A percentile compares a stretch with the other conserved stretches of the same genome.
These are phyloP conservation scores for Yarrowia sp. DNA, from an alignment of 805 yeast genomes.

Conservation along the genomic window DNA sequence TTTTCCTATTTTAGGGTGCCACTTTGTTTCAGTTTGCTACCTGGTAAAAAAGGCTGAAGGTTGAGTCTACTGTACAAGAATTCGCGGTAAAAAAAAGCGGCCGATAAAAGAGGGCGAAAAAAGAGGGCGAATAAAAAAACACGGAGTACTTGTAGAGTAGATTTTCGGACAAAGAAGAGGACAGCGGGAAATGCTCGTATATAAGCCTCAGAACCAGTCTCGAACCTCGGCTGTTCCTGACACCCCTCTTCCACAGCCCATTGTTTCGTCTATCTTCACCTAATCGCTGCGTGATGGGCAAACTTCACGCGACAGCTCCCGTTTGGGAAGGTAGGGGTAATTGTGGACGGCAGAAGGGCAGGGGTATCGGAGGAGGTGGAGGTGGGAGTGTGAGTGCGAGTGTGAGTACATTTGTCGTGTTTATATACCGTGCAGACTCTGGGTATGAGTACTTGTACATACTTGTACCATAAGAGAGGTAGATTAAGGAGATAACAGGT, in stretches of 20 bases:
- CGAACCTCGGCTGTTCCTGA: too few relatives aligned
- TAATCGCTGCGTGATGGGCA: slow-evolving; percentile 16
- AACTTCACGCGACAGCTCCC: slow-evolving; percentile 13
- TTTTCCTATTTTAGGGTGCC: not conserved
- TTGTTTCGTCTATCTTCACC: slow-evolving; percentile 23
- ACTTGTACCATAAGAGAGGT: too few relatives aligned
- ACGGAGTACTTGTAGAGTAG: not conserved
- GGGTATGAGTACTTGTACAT: too few relatives aligned
- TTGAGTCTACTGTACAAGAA: not conserved
- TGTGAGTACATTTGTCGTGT: too few relatives aligned
- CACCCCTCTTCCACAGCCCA: not conserved
- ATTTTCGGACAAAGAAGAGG: too few relatives aligned
- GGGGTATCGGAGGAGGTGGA: not conserved
- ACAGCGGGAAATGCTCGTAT: too few relatives aligned
- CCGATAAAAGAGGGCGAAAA: not conserved
- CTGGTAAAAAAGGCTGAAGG: slow-evolving; percentile 16
- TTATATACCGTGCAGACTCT: too few relatives aligned
- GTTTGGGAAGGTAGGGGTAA: slow-evolving; percentile 16
- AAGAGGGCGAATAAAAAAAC: not conserved
- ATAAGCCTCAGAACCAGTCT: too few relatives aligned
- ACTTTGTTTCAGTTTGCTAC: slow-evolving; percentile 17
- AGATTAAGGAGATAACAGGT: too few relatives aligned
- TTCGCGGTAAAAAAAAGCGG: too few relatives aligned
- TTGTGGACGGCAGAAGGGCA: not conserved
- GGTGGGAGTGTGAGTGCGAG: too few relatives aligned